A percentile compares a stretch with the other conserved stretches of the same genome.
phyloP scores from a whole-genome alignment of 2,329 filamentous ascomycete genomes.

The Colletotrichum orchidophilum region DNA sequence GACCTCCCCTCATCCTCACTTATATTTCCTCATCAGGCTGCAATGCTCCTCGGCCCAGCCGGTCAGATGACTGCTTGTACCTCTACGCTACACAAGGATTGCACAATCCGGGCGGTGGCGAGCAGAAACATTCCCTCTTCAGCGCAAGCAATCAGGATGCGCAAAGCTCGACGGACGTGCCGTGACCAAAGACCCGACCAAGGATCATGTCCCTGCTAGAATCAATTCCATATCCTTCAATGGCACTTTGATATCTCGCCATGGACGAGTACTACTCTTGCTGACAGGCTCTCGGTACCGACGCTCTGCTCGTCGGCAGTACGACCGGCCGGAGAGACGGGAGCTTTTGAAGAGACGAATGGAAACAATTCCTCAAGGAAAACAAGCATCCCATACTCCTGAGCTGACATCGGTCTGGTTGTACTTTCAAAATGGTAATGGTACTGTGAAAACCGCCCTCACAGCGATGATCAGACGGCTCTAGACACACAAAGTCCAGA shows the following conservation, averaged over 20 bases:
- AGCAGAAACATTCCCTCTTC: neutral
- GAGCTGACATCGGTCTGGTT: neutral
- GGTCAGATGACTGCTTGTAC: neutral
- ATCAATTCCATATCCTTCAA: neutral
- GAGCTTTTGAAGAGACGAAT: neutral
- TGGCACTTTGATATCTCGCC: neutral
- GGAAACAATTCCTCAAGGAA: neutral
- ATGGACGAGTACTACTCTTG: neutral
- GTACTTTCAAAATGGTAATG: neutral
- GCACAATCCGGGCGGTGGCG: neutral
- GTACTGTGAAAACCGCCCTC: slow-evolving; percentile 4
- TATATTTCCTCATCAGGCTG: neutral
- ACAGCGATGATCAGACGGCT: neutral
- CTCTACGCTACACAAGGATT: neutral
- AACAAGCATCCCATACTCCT: neutral
- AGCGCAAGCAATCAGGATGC: neutral
- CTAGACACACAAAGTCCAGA: neutral
- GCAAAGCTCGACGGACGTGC: neutral
- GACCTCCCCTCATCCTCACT: neutral
- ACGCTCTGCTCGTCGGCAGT: neutral
- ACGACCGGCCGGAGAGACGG: neutral
- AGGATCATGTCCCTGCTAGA: neutral
- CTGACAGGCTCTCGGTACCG: neutral
- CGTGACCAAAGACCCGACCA: neutral
- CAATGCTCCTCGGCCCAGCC: neutral